Evolutionary conservation across 192 early-diverging fungal genomes (phyloP).

Genomic region (Diversispora epigaea): DNA sequence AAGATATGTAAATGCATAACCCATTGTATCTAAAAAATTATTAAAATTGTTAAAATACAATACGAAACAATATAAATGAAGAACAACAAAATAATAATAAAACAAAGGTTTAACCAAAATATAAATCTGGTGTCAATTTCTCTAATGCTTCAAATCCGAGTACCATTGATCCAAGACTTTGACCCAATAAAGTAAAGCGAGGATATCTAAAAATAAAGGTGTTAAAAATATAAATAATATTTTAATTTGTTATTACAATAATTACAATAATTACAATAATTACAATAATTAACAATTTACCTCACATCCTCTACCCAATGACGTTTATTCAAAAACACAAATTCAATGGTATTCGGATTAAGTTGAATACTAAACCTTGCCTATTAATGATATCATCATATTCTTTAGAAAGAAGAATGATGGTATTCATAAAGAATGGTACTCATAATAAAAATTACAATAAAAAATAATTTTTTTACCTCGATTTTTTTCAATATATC

Average conservation of each 20-base stretch:
- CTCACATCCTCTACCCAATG: conserved; percentile 66
- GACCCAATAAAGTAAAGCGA: conserved; percentile 79
- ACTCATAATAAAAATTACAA: too few species aligned
- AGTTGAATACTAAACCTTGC: conserved; percentile 73
- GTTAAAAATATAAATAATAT: not conserved
- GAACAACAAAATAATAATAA: too few species aligned
- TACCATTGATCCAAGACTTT: conserved; percentile 80
- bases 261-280: not conserved
- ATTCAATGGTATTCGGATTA: conserved; percentile 50
- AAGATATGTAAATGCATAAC: conserved; percentile 94
- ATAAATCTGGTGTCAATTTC: conserved; percentile 72
- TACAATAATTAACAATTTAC: conserved; percentile 40
- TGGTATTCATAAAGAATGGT: not conserved
- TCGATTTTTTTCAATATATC: conserved; percentile 65
- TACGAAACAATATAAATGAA: not conserved
- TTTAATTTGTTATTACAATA: not conserved
- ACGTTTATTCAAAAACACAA: conserved; percentile 67
- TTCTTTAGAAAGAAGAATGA: not conserved
- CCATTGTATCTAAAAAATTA: conserved; percentile 76
- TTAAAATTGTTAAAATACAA: not conserved
- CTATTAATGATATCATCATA: conserved; percentile 8
- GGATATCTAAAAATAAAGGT: conserved; percentile 56
- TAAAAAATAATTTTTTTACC: conserved; percentile 33
- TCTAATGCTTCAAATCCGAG: conserved; percentile 75
- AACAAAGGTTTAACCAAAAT: conserved; percentile 59